A percentile compares a stretch with the other conserved stretches of the same genome.
Conservation (phyloP, 805 yeast genomes). For the Candida mattraensis region DNA sequence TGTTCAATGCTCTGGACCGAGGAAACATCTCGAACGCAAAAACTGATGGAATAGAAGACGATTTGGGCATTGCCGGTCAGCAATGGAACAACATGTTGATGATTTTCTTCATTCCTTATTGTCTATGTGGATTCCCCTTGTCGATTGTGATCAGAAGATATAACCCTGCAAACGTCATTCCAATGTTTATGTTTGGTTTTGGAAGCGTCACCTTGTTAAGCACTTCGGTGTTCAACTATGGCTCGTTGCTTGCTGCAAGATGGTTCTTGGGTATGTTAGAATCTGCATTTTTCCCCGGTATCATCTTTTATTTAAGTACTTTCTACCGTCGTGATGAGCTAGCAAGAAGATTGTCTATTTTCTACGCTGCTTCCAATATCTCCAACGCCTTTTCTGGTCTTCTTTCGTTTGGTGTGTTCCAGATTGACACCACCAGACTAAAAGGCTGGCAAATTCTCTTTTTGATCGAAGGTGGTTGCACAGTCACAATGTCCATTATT, state of each 20-base stretch:
- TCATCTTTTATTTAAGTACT: conserved; percentile 37
- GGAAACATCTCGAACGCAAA: conserved; percentile 52
- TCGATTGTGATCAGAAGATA: conserved; percentile 41
- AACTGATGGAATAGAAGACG: conserved; percentile 44
- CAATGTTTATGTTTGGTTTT: conserved; percentile 44
- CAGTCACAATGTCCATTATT: conserved; percentile 36
- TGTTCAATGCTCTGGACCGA: conserved; percentile 49
- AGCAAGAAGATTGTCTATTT: conserved; percentile 37
- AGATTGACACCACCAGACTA: conserved; percentile 36
- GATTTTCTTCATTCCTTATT: conserved; percentile 46
- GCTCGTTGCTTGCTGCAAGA: conserved; percentile 35
- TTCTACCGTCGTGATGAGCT: conserved; percentile 40
- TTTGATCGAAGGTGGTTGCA: conserved; percentile 44
- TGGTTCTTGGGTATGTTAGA: conserved; percentile 40
- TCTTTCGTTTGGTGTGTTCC: conserved; percentile 37
- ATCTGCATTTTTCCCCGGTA: conserved; percentile 40
- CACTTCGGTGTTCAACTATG: conserved; percentile 42
- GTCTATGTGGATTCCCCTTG: conserved; percentile 44
- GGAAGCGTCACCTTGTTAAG: conserved; percentile 42
- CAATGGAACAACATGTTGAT: conserved; percentile 48
- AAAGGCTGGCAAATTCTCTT: conserved; percentile 51
- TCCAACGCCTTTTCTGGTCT: conserved; percentile 40
- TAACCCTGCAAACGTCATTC: conserved; percentile 45
- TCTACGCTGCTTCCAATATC: conserved; percentile 36
- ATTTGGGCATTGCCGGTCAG: conserved; percentile 40